Evolutionary conservation across 1,284 basidiomycete species (phyloP), one percentile per base, ranked within the genome.

Genomic region (Leccinum solheimii): DNA sequence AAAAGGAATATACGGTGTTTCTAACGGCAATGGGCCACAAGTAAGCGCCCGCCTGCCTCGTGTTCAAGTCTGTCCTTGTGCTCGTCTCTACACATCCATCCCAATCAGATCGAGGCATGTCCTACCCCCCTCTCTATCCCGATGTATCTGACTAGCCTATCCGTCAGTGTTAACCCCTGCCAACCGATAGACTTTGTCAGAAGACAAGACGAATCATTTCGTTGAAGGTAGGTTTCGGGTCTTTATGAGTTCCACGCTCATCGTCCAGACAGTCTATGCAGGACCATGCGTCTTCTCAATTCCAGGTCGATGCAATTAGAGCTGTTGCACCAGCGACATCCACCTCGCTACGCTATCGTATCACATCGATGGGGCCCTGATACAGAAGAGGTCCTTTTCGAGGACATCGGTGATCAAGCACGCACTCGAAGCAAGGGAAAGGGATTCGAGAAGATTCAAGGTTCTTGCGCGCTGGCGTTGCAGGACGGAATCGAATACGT

Each of bases 221-320:
- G 38, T 5, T n/a, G 49, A 57, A 56, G 11, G 65, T 66, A 53
- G 1, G 68, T 68, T 26, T 13, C n/a, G 5, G 23, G 11, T 19
- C 21, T 3, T 34, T 26, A 16, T 23, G 4, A 34, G 11, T 27
- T 43, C 27, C 16, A 21, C 11, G 19, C 6, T 27, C 6, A n/a
- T 26, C 36, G 21, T 53, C 7, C 30, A 16, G 40, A 67, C 32
- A 11, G 7, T 50, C 23, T 9, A 36, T 30, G 30, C 40, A 72
- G 64, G 45, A 56, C 3, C n/a, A 75, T 72, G 73, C 71, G 64
- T 40, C 69, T 75, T 60, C 68, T 75, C 45, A 88, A 92, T 83
- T 55, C 69, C 43, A 40, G 1, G 19, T 68, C 62, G 16, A 55
- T 5, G 45, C 61, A 65, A 27, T 50, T 72, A 36, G 71, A 71